Base-by-base conservation (phyloP, 148 eudicot species). In the Simmondsia chinensis region DNA sequence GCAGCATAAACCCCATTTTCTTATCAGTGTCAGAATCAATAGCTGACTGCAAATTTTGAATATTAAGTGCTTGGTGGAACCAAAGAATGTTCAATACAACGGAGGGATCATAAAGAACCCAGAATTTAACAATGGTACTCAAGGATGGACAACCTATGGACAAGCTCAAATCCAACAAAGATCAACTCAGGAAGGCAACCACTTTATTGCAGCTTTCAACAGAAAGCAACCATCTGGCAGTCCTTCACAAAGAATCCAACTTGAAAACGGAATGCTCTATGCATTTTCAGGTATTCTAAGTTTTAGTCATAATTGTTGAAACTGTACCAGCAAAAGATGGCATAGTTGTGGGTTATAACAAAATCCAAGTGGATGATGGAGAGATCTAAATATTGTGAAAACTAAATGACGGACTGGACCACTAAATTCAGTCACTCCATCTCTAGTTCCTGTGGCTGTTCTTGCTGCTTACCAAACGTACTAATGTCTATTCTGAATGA, bases 31-130 rank as follows among this genome's bases (percentile, higher is more conserved):
- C n/a, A n/a, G n/a, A n/a, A n/a, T n/a, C n/a, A n/a, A n/a, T n/a
- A n/a, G n/a, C n/a, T n/a, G n/a, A n/a, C n/a, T n/a, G n/a, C n/a
- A n/a, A n/a, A n/a, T n/a, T n/a, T n/a, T n/a, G n/a, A n/a, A n/a
- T n/a, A n/a, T n/a, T n/a, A 57, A 80, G 88, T 80, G 88, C 54
- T 42, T 72, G 52, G 62, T 32, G 9, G 64, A 80, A 39, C 66
- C 82, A 2, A 46, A 65, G 56, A 58, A 33, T 47, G 70, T 64
- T 37, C 88, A 69, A 27, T 80, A 80, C 33, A 31, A 34, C 29
- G 88, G 88, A 22, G 83, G 88, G 11, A 21, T 76, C 27, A 33
- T 76, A n/a, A 19, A 16, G n/a, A 76, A 80, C 45, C 73, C 88
- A 1, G 60, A 56, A 19, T 76, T 80, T 15, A 43, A 64, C 31